A percentile compares a stretch with the other conserved stretches of the same genome.
Evolutionary conservation across 257 asterid genomes (phyloP).

Genomic region (Craterostigma plantagineum): DNA sequence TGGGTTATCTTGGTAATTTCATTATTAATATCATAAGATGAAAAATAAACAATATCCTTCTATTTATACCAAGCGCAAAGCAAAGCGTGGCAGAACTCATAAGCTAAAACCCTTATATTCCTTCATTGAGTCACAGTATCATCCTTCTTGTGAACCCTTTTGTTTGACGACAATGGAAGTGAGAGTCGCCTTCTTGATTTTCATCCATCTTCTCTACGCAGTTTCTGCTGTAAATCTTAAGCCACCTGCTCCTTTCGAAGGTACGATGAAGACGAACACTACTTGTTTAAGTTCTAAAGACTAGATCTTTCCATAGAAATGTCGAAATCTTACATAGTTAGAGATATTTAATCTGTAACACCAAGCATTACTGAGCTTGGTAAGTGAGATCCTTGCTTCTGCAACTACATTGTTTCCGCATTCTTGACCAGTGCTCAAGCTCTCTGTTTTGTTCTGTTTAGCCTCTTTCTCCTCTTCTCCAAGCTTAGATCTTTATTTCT

Average conservation of each 20-base stretch:
- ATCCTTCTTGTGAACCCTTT: conserved; percentile 1
- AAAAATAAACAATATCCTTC: background rate
- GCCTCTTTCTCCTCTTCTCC: too few relatives aligned
- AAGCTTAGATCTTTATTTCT: too few relatives aligned
- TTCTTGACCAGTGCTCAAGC: too few relatives aligned
- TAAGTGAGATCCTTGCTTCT: too few relatives aligned
- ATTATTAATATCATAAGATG: background rate
- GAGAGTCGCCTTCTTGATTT: conserved; percentile 17
- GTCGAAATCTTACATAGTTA: background rate
- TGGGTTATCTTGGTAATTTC: too few relatives aligned
- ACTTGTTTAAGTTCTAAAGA: background rate
- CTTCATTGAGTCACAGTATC: background rate
- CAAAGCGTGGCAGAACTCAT: background rate
- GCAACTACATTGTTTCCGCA: too few relatives aligned
- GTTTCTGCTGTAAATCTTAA: conserved; percentile 20
- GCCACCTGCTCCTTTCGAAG: conserved; percentile 45
- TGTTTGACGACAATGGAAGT: conserved; percentile 18
- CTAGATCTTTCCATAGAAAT: background rate
- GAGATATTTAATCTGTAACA: background rate
- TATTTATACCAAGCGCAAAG: background rate
- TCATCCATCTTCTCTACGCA: conserved; percentile 19
- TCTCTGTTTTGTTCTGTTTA: too few relatives aligned
- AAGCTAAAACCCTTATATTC: too few relatives aligned
- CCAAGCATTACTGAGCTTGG: too few relatives aligned
- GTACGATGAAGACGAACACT: conserved; percentile 12